A percentile compares a stretch with the other conserved stretches of the same genome.
phyloP scores from a whole-genome alignment of 2,329 filamentous ascomycete genomes.

The Fusarium odoratissimum region DNA sequence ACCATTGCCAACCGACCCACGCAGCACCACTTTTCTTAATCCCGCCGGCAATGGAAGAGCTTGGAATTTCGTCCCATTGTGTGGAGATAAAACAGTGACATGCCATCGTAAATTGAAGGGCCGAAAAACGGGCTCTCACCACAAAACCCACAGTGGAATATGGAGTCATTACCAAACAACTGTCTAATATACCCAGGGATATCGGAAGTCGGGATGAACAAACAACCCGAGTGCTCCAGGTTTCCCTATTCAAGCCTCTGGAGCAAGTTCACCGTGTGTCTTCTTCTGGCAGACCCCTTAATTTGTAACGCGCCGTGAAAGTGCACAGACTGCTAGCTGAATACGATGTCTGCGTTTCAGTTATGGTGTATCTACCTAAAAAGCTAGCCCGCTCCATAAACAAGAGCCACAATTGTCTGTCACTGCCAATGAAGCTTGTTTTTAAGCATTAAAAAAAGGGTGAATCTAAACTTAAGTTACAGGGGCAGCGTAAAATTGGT shows the following conservation, averaged over 20 bases:
- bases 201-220: not conserved
- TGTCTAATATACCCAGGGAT: not conserved
- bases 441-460: conserved; percentile 24
- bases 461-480: not conserved
- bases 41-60: not conserved
- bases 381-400: not conserved
- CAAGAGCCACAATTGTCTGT: not conserved
- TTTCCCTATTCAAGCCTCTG: not conserved
- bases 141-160: not conserved
- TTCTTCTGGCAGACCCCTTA: not conserved
- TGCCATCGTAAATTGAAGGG: not conserved
- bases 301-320: not conserved
- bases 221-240: not conserved
- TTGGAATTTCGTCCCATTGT: rapidly evolving
- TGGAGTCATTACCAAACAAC: not conserved
- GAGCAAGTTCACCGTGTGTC: not conserved
- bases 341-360: not conserved
- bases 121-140: not conserved
- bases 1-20: not conserved
- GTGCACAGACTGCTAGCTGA: not conserved
- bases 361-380: not conserved
- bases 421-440: conserved; percentile 31
- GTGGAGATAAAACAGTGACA: not conserved
- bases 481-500: not conserved
- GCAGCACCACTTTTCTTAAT: not conserved